Base-by-base conservation (phyloP, 306 rosid species). In the Albizia julibrissin region DNA sequence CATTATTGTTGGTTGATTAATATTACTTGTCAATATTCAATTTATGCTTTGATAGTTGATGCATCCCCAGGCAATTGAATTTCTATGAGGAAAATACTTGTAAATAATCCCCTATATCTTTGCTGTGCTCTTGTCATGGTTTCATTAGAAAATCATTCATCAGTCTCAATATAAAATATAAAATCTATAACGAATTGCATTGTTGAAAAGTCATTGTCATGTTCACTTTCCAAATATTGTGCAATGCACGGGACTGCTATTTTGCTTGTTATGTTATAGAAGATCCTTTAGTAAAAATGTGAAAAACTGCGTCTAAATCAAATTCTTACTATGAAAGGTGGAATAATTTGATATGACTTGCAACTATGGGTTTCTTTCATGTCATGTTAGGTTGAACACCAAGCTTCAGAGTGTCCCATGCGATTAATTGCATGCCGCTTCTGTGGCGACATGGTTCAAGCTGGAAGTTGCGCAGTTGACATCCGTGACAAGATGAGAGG, bases 391-490 rank as follows among this genome's bases (percentile, higher is more conserved):
- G 93, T 93, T 75, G 89, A 89, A 80, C 99, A 95, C 88, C 98
- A 93, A 84, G 81, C 91, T 33, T 84, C 90, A 13, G 85, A 56
- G 82, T 95, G 99, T 43, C 97, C 96, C 14, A 75, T 95, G 82
- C 93, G 99, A 21, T 89, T 95, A 26, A 87, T 92, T 59, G 19
- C 92, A 3, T 95, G 99, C 84, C 89, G 90, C 75, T 95, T 95
- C 69, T 95, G 99, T 40, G 99, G 99, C 64, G 99, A 95, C 82
- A 93, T 93, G 99, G 99, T 95, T 86, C 97, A 85, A 83, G 99
- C 98, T 2, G 99, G 99, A 84, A 93, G 81, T 71, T 88, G 92
- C 33, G 91, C 98, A 1, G 56, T 85, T 58, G 97, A 95, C 65
- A 89, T 79, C 14, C 94, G 99, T 49, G 99, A 95, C 79, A 87